Conservation (phyloP, 768 basidiomycete species). For the Collybia sordida region DNA sequence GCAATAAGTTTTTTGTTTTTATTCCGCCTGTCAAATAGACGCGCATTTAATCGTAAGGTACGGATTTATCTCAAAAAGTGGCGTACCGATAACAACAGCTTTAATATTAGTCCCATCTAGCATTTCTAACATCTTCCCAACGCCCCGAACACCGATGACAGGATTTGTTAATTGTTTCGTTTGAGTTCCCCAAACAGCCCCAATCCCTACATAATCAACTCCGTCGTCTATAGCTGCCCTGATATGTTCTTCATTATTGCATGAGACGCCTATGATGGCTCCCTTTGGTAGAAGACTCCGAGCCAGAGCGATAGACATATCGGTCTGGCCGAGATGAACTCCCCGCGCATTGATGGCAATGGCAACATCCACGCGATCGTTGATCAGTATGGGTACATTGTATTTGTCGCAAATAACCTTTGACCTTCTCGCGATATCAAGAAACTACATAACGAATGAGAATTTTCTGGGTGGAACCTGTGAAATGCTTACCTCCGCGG, state of each 20-base stretch:
- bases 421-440: slow-evolving; percentile 66
- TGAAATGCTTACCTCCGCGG: slow-evolving; percentile 63
- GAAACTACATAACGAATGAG: slow-evolving; percentile 51
- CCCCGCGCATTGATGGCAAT: slow-evolving; percentile 75
- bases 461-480: too few species aligned
- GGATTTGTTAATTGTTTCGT: slow-evolving; percentile 74
- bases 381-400: slow-evolving; percentile 82
- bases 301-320: slow-evolving; percentile 71
- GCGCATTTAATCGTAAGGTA: background rate
- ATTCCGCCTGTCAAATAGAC: slow-evolving; percentile 68
- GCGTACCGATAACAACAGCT: slow-evolving; percentile 84
- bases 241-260: slow-evolving; percentile 67
- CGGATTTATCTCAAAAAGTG: background rate
- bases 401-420: slow-evolving; percentile 75
- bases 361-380: slow-evolving; percentile 86
- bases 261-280: slow-evolving; percentile 79
- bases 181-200: slow-evolving; percentile 77
- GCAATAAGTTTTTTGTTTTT: slow-evolving; percentile 73
- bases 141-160: slow-evolving; percentile 69
- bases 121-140: slow-evolving; percentile 63
- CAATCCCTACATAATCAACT: slow-evolving; percentile 88
- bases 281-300: slow-evolving; percentile 66
- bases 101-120: slow-evolving; percentile 64
- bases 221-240: slow-evolving; percentile 57
- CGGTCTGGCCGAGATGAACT: slow-evolving; percentile 88